Evolutionary conservation across 2,329 filamentous ascomycete genomes (phyloP), one percentile per base, ranked within the genome.

Genomic region (Fusarium udum): DNA sequence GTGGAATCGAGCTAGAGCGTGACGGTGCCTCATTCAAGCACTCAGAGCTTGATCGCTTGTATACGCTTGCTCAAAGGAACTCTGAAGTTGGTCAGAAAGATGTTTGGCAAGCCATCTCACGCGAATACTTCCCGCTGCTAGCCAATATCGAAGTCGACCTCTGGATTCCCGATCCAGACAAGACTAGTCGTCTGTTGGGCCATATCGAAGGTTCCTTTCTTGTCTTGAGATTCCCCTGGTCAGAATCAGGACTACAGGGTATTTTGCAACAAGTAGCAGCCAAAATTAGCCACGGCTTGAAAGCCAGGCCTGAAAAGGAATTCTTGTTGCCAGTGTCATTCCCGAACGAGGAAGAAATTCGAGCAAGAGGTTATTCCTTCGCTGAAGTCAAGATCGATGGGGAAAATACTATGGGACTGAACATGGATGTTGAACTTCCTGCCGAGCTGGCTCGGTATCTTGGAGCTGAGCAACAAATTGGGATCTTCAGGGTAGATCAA

Each of bases 1-100:
- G 85, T 63, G 93, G 92, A 34, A 90, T 97, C 61, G 93, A 96
- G 82, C 82, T 97, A 52, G 83, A 88, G 58, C 84, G 87, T 69
- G 89, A 89, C 67, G 87, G 89, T 61, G 87, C 96, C 22, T 82
- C 93, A 51, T 84, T 89, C 11, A 89, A 89, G 6, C 94, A 95
- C 5, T 86, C 97, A 64, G 88, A 92, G 79, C 93, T 92, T 81
- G 95, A 98, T 82, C 90, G 94, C 11, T 89, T 95, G 75, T 97
- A 95, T 84, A 92, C 90, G 53, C 93, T 98, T 79, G 94, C 93
- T 4, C 92, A 95, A 80, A 84, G 72, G 46, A 37, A 42, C 18
- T 28, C 43, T 16, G 64, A 61, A 56, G 37, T 63, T 31, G 65
- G 80, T 64, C 80, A 83, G 64, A 82, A 84, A 72, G 80, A 80